phyloP scores from a whole-genome alignment of 176 grass and related monocot species.

The Carex parvula region DNA sequence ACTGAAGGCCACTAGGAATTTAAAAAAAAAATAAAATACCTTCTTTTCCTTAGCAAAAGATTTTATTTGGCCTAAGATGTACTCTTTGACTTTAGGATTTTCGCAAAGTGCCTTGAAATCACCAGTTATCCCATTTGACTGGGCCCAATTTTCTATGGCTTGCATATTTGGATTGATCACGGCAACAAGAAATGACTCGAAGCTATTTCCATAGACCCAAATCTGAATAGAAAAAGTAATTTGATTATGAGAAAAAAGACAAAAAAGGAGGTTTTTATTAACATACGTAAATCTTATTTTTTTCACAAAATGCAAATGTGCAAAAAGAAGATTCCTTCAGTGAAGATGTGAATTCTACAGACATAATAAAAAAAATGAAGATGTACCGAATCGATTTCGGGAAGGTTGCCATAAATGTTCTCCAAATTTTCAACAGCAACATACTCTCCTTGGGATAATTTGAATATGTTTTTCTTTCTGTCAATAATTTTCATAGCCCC shows the following conservation, averaged over 20 bases:
- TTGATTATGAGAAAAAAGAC: neutral
- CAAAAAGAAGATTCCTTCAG: neutral
- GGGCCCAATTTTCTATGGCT: constrained; percentile 69
- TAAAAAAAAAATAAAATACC: constrained; percentile 32
- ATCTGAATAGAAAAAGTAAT: constrained; percentile 39
- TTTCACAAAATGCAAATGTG: neutral
- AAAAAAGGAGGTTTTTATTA: neutral
- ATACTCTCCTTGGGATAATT: constrained; percentile 96
- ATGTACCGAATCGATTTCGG: constrained; percentile 73
- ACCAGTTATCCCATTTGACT: constrained; percentile 48
- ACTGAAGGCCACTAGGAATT: neutral
- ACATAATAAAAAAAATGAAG: constrained; percentile 19
- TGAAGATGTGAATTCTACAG: neutral
- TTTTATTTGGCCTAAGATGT: constrained; percentile 58
- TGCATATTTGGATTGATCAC: constrained; percentile 74
- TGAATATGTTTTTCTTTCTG: constrained; percentile 98
- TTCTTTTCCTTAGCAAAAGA: constrained; percentile 78
- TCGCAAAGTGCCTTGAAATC: constrained; percentile 56
- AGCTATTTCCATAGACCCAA: constrained; percentile 96
- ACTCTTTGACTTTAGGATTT: constrained; percentile 56
- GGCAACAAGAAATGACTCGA: constrained; percentile 76
- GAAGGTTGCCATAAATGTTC: constrained; percentile 79
- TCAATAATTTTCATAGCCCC: constrained; percentile 98
- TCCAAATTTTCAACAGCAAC: constrained; percentile 96
- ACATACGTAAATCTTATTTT: neutral